Evolutionary conservation across 768 basidiomycete species (phyloP).

Genomic region (Leccinum ochraceum): DNA sequence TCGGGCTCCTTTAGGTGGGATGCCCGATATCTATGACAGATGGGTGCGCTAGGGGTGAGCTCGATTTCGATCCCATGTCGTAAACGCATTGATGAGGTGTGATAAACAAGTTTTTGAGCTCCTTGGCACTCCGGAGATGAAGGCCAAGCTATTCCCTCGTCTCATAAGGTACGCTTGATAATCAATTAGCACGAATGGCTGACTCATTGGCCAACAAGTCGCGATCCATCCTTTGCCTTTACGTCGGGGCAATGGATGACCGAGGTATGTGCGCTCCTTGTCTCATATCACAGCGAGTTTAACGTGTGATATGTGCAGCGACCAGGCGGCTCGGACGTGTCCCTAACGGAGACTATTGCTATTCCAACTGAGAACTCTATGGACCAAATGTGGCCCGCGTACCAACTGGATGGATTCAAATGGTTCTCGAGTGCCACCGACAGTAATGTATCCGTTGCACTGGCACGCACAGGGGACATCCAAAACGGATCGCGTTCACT

Average conservation of each 20-base stretch:
- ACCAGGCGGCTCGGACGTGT: slow-evolving; percentile 75
- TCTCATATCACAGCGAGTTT: not conserved
- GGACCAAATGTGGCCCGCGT: slow-evolving; percentile 48
- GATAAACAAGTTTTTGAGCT: slow-evolving; percentile 57
- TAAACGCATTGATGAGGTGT: not conserved
- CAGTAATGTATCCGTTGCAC: slow-evolving; percentile 66
- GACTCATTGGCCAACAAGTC: slow-evolving; percentile 39
- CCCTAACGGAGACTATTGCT: slow-evolving; percentile 69
- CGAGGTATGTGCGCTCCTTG: slow-evolving; percentile 42
- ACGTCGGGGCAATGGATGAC: slow-evolving; percentile 89
- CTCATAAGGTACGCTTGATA: slow-evolving; percentile 52
- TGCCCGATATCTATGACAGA: slow-evolving; percentile 84
- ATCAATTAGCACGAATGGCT: not conserved
- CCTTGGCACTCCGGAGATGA: slow-evolving; percentile 59
- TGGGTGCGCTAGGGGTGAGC: slow-evolving; percentile 61
- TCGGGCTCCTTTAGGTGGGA: slow-evolving; percentile 45
- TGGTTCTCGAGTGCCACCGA: slow-evolving; percentile 88
- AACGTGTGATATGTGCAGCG: slow-evolving; percentile 38
- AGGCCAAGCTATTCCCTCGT: slow-evolving; percentile 54
- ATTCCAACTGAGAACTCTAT: slow-evolving; percentile 33
- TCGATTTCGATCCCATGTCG: not conserved
- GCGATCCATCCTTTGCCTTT: slow-evolving; percentile 60
- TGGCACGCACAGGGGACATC: slow-evolving; percentile 67
- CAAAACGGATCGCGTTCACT: slow-evolving; percentile 61
- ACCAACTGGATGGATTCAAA: slow-evolving; percentile 69